phyloP scores from a whole-genome alignment of 1,139 yeast genomes.

The Sugiyamaella novakii region DNA sequence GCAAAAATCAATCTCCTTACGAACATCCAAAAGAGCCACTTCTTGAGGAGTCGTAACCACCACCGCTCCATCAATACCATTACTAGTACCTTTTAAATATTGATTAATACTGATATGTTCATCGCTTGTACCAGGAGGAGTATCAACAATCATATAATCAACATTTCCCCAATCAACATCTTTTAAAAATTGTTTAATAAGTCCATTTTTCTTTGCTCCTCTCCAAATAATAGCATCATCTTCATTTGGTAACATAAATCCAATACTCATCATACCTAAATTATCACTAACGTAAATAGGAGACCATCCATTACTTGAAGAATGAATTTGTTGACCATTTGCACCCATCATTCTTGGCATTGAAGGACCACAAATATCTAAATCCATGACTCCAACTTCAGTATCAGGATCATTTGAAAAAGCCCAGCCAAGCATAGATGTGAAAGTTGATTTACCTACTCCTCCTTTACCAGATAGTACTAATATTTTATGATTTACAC shows the following conservation, averaged over 20 bases:
- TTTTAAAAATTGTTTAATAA: conserved; percentile 89
- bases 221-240: conserved; percentile 98
- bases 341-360: conserved; percentile 95
- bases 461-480: conserved; percentile 98
- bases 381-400: conserved; percentile 97
- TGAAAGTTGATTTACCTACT: conserved; percentile 95
- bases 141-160: conserved; percentile 88
- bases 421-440: conserved; percentile 95
- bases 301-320: conserved; percentile 91
- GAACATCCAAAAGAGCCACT: conserved; percentile 89
- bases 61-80: conserved; percentile 81
- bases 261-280: conserved; percentile 92
- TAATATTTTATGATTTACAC: conserved; percentile 77
- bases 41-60: conserved; percentile 98
- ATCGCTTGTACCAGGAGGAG: conserved; percentile 99
- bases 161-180: conserved; percentile 96
- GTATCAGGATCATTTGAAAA: conserved; percentile 79
- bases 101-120: conserved; percentile 91
- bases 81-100: conserved; percentile 81
- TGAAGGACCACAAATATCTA: conserved; percentile 98
- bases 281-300: conserved; percentile 97
- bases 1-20: conserved; percentile 96
- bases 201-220: conserved; percentile 90
- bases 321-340: conserved; percentile 80
- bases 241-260: conserved; percentile 89